Evolutionary conservation across 2,329 filamentous ascomycete genomes (phyloP).

Genomic region (Cladosporium sp.): DNA sequence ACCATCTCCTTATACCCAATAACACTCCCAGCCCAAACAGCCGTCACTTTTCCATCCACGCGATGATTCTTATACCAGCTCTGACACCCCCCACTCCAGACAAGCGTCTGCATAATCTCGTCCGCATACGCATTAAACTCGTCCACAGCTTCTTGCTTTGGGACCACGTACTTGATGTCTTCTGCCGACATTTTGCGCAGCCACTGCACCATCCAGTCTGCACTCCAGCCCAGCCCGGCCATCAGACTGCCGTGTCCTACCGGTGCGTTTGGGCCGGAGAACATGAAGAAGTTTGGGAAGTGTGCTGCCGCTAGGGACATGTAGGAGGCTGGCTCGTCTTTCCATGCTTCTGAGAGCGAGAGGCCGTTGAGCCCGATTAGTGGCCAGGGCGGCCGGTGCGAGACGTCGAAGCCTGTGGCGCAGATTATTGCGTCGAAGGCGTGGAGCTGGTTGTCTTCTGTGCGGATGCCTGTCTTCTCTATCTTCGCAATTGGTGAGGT

Average conservation of each 20-base stretch:
- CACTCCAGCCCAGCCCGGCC: slow-evolving; percentile 23
- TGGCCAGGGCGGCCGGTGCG: slow-evolving; percentile 33
- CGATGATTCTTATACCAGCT: slow-evolving; percentile 15
- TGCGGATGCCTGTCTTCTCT: slow-evolving; percentile 23
- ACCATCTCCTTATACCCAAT: slow-evolving; percentile 29
- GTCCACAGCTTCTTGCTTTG: slow-evolving; percentile 25
- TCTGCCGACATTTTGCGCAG: slow-evolving; percentile 27
- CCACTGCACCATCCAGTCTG: slow-evolving; percentile 29
- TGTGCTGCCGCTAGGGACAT: slow-evolving; percentile 24
- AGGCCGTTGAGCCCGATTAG: slow-evolving; percentile 35
- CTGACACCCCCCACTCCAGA: slow-evolving; percentile 29
- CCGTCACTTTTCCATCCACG: slow-evolving; percentile 29
- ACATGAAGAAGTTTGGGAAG: slow-evolving; percentile 33
- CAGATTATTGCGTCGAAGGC: slow-evolving; percentile 41
- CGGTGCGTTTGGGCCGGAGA: slow-evolving; percentile 22
- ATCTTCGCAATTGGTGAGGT: slow-evolving; percentile 24
- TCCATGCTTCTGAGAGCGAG: slow-evolving; percentile 24
- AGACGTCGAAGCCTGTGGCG: slow-evolving; percentile 39
- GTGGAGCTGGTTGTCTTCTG: slow-evolving; percentile 19
- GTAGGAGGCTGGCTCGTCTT: slow-evolving; percentile 26
- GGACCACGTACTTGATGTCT: slow-evolving; percentile 25
- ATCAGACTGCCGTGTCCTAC: slow-evolving; percentile 26
- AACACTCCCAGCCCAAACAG: slow-evolving; percentile 28
- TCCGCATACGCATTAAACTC: slow-evolving; percentile 29
- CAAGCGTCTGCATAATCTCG: slow-evolving; percentile 30